phyloP scores from a whole-genome alignment of 179 eudicot genomes.

The Beta corolliflora region DNA sequence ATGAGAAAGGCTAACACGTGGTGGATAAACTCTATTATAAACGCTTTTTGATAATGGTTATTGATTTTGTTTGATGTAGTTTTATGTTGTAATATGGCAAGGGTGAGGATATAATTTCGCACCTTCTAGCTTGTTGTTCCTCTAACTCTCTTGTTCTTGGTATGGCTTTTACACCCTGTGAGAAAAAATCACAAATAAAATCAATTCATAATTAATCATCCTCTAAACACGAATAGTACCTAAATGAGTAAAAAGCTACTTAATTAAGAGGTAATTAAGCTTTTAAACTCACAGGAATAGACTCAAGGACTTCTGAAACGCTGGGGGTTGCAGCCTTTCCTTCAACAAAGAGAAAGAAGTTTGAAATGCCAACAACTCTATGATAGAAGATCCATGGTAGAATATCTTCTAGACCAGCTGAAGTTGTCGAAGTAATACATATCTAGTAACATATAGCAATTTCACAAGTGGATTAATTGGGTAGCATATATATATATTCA shows the following conservation, averaged over 20 bases:
- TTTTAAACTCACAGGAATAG: constrained; percentile 66
- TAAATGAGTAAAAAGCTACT: not conserved
- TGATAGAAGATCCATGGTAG: constrained; percentile 96
- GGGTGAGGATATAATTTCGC: no score
- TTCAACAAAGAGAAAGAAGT: constrained; percentile 87
- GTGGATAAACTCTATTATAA: no score
- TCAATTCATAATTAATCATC: not conserved
- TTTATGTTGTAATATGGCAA: no score
- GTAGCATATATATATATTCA: no score
- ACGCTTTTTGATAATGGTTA: no score
- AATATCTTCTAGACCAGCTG: constrained; percentile 84
- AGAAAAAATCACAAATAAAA: constrained; percentile 10
- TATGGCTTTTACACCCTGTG: constrained; percentile 80
- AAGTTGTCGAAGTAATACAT: constrained; percentile 86
- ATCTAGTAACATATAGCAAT: constrained; percentile 36
- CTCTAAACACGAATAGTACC: no score
- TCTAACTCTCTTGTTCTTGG: constrained; percentile 83
- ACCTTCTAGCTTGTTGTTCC: constrained; percentile 90
- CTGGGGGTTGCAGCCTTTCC: constrained; percentile 85
- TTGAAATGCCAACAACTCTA: constrained; percentile 80
- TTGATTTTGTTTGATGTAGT: not conserved
- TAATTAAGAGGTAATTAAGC: not conserved
- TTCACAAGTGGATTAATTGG: no score
- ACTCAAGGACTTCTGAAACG: constrained; percentile 74
- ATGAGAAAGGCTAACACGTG: no score